Evolutionary conservation across 805 yeast species (phyloP).

Genomic region (Barnettozyma sucrosica): DNA sequence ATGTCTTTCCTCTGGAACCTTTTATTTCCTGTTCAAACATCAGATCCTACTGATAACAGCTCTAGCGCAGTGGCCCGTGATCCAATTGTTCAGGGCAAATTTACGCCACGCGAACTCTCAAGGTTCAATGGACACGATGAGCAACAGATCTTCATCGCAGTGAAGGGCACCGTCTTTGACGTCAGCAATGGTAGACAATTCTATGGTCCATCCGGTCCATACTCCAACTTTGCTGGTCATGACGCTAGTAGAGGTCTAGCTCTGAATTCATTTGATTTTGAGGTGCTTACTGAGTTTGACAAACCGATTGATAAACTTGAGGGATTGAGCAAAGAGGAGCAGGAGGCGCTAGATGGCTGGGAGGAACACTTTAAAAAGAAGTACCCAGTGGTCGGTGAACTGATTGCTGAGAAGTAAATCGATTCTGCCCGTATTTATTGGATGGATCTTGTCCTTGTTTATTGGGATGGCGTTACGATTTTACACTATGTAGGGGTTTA

Average conservation of each 20-base stretch:
- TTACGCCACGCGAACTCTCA: constrained; percentile 69
- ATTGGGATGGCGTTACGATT: background rate
- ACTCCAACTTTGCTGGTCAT: constrained; percentile 89
- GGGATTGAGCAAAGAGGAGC: constrained; percentile 56
- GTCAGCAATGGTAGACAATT: constrained; percentile 74
- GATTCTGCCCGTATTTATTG: background rate
- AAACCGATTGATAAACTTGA: constrained; percentile 70
- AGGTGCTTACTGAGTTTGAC: constrained; percentile 59
- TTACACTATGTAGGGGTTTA: background rate
- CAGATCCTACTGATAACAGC: constrained; percentile 17
- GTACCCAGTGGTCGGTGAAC: constrained; percentile 74
- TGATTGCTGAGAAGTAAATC: constrained; percentile 35
- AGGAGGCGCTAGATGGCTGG: constrained; percentile 76
- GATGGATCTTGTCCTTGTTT: background rate
- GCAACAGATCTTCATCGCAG: constrained; percentile 75
- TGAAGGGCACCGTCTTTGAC: constrained; percentile 82
- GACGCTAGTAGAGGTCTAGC: constrained; percentile 95
- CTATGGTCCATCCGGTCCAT: constrained; percentile 96
- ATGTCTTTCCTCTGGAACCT: constrained; percentile 26
- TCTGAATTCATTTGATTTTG: constrained; percentile 72
- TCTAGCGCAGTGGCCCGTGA: constrained; percentile 19
- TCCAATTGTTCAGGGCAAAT: constrained; percentile 41
- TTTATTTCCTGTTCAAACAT: constrained; percentile 24
- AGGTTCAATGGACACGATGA: constrained; percentile 79
- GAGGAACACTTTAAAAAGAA: constrained; percentile 73